phyloP scores from a whole-genome alignment of 192 early-diverging fungal genomes.

The Coemansia biformis region DNA sequence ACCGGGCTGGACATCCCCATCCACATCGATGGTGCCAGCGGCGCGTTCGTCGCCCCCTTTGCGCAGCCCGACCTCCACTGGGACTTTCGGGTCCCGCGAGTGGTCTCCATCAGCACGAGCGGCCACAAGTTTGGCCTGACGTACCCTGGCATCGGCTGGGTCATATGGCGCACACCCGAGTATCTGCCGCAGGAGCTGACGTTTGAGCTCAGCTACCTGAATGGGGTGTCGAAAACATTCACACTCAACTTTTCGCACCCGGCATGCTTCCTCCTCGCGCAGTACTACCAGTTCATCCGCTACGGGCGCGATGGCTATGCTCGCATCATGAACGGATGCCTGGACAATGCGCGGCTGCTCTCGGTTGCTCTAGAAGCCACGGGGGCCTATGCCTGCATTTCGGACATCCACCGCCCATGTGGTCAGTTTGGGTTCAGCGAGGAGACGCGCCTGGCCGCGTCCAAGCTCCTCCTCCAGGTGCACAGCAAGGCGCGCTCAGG shows the following conservation, averaged over 20 bases:
- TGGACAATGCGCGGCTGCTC: conserved; percentile 55
- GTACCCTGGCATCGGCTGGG: conserved; percentile 81
- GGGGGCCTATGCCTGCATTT: conserved; percentile 60
- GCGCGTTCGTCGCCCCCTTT: conserved; percentile 86
- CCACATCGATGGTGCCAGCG: conserved; percentile 81
- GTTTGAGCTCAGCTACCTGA: conserved; percentile 72
- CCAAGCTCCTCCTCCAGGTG: conserved; percentile 13
- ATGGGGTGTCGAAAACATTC: conserved; percentile 62
- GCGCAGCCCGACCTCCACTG: conserved; percentile 66
- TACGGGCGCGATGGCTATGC: conserved; percentile 62
- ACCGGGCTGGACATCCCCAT: conserved; percentile 70
- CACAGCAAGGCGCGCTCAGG: conserved; percentile 4
- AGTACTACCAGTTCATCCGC: conserved; percentile 78
- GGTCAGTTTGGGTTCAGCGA: conserved; percentile 44
- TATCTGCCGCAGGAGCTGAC: conserved; percentile 70
- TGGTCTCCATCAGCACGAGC: conserved; percentile 74
- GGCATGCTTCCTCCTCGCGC: conserved; percentile 68
- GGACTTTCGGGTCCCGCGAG: conserved; percentile 64
- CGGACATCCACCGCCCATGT: conserved; percentile 57
- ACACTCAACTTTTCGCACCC: conserved; percentile 76
- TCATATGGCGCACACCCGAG: conserved; percentile 63
- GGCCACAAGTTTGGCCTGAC: conserved; percentile 86
- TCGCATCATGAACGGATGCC: conserved; percentile 60
- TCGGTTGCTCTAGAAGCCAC: conserved; percentile 52
- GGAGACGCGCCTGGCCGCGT: conserved; percentile 21